A percentile compares a stretch with the other conserved stretches of the same genome.
phyloP scores from a whole-genome alignment of 805 yeast species.

The Saccharomycopsis javanensis region DNA sequence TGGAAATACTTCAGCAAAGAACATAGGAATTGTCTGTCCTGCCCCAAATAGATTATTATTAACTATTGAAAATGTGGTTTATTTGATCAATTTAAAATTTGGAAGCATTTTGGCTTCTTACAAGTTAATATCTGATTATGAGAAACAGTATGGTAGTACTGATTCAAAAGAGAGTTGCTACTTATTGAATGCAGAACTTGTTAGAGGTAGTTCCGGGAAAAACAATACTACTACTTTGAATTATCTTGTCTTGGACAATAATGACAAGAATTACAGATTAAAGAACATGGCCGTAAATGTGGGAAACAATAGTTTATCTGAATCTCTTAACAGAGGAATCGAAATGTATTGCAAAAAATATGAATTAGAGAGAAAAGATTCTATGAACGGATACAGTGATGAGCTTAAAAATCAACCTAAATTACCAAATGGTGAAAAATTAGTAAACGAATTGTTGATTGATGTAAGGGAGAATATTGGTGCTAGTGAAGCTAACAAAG shows the following conservation, averaged over 20 bases:
- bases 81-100: constrained; percentile 14
- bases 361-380: neutral
- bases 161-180: neutral
- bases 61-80: constrained; percentile 5
- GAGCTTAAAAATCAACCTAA: neutral
- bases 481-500: neutral
- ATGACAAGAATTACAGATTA: constrained; percentile 14
- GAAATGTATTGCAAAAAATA: constrained; percentile 4
- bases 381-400: neutral
- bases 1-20: neutral
- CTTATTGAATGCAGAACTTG: constrained; percentile 5
- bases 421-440: neutral
- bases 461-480: neutral
- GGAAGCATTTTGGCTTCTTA: constrained; percentile 11
- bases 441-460: constrained; percentile 3
- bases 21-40: constrained; percentile 9
- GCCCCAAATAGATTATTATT: constrained; percentile 11
- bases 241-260: constrained; percentile 10
- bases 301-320: constrained; percentile 17
- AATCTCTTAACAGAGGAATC: constrained; percentile 17
- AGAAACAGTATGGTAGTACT: neutral
- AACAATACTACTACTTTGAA: constrained; percentile 7
- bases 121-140: neutral
- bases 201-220: neutral
- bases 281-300: constrained; percentile 16